Conservation (phyloP, 2,329 filamentous ascomycete species). For the Fusarium longipes region DNA sequence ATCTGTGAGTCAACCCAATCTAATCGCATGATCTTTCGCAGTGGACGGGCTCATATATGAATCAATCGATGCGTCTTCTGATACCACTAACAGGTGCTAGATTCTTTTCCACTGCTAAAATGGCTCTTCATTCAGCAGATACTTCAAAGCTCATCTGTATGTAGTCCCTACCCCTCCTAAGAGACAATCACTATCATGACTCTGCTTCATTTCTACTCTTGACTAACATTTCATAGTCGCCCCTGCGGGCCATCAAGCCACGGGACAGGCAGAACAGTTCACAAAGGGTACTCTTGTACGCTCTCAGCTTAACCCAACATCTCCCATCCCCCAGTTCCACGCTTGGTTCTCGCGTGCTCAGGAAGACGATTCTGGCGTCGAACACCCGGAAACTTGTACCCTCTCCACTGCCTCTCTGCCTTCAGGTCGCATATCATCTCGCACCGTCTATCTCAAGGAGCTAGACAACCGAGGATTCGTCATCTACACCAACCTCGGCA, state of each 20-base stretch:
- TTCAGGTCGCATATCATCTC: slow-evolving; percentile 83
- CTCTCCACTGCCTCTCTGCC: slow-evolving; percentile 87
- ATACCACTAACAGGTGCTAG: slow-evolving; percentile 24
- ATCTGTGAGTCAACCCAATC: slow-evolving; percentile 23
- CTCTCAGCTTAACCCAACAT: slow-evolving; percentile 67
- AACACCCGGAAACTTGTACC: slow-evolving; percentile 88
- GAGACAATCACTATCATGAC: slow-evolving; percentile 1
- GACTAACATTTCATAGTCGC: slow-evolving; percentile 61
- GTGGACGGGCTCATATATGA: slow-evolving; percentile 7
- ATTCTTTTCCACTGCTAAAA: slow-evolving; percentile 49
- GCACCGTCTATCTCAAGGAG: slow-evolving; percentile 95
- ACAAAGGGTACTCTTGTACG: slow-evolving; percentile 69
- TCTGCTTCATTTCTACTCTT: slow-evolving; percentile 3
- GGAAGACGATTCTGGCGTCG: slow-evolving; percentile 59
- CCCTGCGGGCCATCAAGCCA: slow-evolving; percentile 67
- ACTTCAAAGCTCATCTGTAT: slow-evolving; percentile 62
- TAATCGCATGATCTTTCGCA: slow-evolving; percentile 26
- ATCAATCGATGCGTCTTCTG: slow-evolving; percentile 42
- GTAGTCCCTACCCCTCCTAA: slow-evolving; percentile 35
- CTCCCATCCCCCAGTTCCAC: slow-evolving; percentile 87
- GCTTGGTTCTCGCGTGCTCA: slow-evolving; percentile 85
- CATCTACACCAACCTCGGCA: slow-evolving; percentile 92
- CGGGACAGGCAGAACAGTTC: slow-evolving; percentile 81
- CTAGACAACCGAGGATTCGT: slow-evolving; percentile 86
- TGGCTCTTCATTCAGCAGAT: slow-evolving; percentile 59